Evolutionary conservation across 2,329 filamentous ascomycete species (phyloP).

Genomic region (Seiridium unicorne): DNA sequence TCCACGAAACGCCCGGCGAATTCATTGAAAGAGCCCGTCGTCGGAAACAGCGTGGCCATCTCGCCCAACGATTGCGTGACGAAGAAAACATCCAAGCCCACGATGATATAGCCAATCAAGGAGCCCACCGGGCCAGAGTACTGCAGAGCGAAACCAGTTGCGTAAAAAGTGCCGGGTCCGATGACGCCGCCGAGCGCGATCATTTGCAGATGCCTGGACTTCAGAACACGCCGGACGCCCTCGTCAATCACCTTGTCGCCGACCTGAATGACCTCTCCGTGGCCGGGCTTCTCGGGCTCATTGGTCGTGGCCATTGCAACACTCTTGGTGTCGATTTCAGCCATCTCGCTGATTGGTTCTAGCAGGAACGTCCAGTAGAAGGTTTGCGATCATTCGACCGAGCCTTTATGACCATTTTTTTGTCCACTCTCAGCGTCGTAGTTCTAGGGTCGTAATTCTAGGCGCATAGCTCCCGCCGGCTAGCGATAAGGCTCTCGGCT

Average conservation of each 20-base stretch:
- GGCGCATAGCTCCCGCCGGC: too few species aligned
- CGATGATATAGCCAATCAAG: conserved; percentile 27
- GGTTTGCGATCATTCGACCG: background rate
- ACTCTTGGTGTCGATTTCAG: background rate
- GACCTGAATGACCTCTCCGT: background rate
- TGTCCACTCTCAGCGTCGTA: too few species aligned
- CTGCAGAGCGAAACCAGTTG: conserved; percentile 25
- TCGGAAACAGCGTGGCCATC: conserved; percentile 51
- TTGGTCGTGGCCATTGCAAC: background rate
- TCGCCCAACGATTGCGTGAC: conserved; percentile 55
- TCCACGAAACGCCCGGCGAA: conserved; percentile 51
- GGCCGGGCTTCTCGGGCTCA: background rate
- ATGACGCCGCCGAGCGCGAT: conserved; percentile 26
- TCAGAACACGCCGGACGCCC: conserved; percentile 12
- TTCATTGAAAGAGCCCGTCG: conserved; percentile 42
- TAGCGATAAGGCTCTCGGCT: too few species aligned
- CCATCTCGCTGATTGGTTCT: background rate
- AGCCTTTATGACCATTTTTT: background rate
- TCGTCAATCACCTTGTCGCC: background rate
- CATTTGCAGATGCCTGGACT: conserved; percentile 25
- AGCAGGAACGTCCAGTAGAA: background rate
- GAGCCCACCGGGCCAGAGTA: conserved; percentile 29
- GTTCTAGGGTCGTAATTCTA: too few species aligned
- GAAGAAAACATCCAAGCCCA: conserved; percentile 29
- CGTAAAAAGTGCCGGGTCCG: conserved; percentile 24